phyloP scores from a whole-genome alignment of 225 moss, liverwort and hornwort species.

The Physcomitrellopsis africana region DNA sequence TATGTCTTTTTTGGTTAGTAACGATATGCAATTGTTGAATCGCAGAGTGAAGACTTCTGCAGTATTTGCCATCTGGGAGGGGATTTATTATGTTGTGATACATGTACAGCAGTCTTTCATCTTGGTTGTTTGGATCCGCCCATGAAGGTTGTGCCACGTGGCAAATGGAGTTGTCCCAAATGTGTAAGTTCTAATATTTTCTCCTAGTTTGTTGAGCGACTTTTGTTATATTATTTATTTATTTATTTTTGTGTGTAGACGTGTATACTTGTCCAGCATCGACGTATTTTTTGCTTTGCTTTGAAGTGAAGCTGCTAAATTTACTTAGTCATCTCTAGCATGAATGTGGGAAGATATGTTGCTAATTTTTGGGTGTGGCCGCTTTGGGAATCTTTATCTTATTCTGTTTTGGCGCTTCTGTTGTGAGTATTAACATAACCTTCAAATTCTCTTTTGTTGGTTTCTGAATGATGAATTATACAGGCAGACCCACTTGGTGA shows the following conservation, averaged over 20 bases:
- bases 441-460: not conserved
- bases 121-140: slow-evolving; percentile 88
- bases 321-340: not conserved
- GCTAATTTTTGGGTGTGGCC: not conserved
- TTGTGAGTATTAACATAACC: not conserved
- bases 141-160: slow-evolving; percentile 80
- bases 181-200: slow-evolving; percentile 58
- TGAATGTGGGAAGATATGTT: not conserved
- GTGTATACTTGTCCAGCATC: not conserved
- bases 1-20: slow-evolving; percentile 6
- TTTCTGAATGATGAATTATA: slow-evolving; percentile 9
- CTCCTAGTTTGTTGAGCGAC: not conserved
- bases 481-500: slow-evolving; percentile 89
- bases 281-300: not conserved
- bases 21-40: slow-evolving; percentile 1
- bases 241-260: too few species aligned
- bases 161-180: slow-evolving; percentile 87
- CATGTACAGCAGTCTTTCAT: slow-evolving; percentile 82
- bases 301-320: slow-evolving; percentile 2
- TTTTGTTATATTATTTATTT: too few species aligned
- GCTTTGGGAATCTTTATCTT: not conserved
- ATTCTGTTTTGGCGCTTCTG: not conserved
- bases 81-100: slow-evolving; percentile 82
- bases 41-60: slow-evolving; percentile 92
- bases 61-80: slow-evolving; percentile 72